These are phyloP conservation scores for Neurospora discreta DNA, from an alignment of 495 filamentous ascomycete genomes.

Conservation along the genomic window DNA sequence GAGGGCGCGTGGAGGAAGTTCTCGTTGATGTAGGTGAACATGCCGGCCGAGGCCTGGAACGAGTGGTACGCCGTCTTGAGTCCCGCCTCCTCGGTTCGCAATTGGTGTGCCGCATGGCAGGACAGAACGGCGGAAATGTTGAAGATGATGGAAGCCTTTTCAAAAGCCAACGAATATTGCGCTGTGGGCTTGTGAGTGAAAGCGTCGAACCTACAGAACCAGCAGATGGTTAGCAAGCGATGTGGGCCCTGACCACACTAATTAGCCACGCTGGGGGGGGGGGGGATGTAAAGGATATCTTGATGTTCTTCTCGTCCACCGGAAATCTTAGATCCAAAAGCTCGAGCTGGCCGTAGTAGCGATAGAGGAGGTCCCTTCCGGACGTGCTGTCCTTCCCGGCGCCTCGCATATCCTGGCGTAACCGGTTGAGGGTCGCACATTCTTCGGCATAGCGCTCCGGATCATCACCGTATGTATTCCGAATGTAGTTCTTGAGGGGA, in stretches of 20 bases:
- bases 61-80: conserved; percentile 96
- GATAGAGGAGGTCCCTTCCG: conserved; percentile 84
- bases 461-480: conserved; percentile 88
- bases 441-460: conserved; percentile 90
- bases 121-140: conserved; percentile 97
- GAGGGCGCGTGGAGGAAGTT: conserved; percentile 97
- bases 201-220: conserved; percentile 74
- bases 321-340: conserved; percentile 90
- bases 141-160: conserved; percentile 99
- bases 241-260: neutral
- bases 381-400: conserved; percentile 94
- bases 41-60: conserved; percentile 93
- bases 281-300: conserved; percentile 74
- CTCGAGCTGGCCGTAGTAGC: conserved; percentile 96
- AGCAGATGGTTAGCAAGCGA: conserved; percentile 11
- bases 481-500: conserved; percentile 88
- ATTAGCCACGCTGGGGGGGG: neutral
- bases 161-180: conserved; percentile 92
- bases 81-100: conserved; percentile 80
- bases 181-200: conserved; percentile 95
- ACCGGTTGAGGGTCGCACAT: conserved; percentile 89
- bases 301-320: conserved; percentile 96
- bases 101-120: conserved; percentile 89
- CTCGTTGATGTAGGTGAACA: conserved; percentile 99
- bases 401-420: conserved; percentile 97